Conservation (phyloP, 805 yeast genomes). For the Hanseniaspora clermontiae region DNA sequence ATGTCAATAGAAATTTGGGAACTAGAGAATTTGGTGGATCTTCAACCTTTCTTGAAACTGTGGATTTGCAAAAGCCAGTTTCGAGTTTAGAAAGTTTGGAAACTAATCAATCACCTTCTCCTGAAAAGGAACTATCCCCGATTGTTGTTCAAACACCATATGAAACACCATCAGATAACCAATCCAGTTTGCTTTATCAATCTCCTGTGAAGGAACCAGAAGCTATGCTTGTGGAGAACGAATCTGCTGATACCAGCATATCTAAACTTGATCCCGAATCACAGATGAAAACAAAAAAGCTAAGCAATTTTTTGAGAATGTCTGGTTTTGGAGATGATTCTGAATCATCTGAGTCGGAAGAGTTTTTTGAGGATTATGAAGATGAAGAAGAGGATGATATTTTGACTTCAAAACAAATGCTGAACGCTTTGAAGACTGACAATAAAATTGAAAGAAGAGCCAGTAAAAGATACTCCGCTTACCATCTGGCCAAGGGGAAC, state of each 20-base stretch:
- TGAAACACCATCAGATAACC: neutral
- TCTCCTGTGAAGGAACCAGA: neutral
- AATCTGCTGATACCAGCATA: neutral
- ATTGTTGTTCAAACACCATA: neutral
- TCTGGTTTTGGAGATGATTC: conserved; percentile 5
- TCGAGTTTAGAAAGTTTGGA: neutral
- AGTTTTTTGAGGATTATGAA: conserved; percentile 27
- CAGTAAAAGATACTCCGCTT: conserved; percentile 84
- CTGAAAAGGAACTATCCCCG: neutral
- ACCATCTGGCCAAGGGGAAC: conserved; percentile 58
- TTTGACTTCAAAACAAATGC: conserved; percentile 30
- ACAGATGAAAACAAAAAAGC: conserved; percentile 7
- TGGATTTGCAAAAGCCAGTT: neutral
- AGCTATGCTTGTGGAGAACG: neutral
- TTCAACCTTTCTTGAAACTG: neutral
- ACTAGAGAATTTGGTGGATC: neutral
- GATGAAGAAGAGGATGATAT: conserved; percentile 30
- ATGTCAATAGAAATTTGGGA: neutral
- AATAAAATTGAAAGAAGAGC: conserved; percentile 83
- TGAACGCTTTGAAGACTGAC: conserved; percentile 67
- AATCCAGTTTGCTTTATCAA: neutral
- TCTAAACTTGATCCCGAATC: conserved; percentile 12
- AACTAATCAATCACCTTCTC: neutral
- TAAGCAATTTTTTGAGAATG: conserved; percentile 13
- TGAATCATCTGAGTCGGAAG: conserved; percentile 47